Percentiles rank a stretch among this genome's conserved stretches.
Evolutionary conservation across 1,284 basidiomycete species (phyloP).

Genomic region (Inonotus hispidus): DNA sequence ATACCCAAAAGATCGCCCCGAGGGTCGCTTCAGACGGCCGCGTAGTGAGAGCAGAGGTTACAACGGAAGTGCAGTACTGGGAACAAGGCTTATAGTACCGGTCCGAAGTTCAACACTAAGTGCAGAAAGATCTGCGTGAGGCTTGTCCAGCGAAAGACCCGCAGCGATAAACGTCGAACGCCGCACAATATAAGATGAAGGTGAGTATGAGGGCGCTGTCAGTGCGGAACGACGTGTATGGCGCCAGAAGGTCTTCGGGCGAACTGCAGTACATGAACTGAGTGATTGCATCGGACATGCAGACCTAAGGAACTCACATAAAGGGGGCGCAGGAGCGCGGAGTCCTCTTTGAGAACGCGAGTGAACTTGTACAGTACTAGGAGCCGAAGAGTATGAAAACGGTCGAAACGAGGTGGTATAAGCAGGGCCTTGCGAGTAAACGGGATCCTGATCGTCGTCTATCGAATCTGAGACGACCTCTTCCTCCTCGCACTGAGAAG

Average conservation of each 20-base stretch:
- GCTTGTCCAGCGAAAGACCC: slow-evolving; percentile 55
- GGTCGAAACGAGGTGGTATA: slow-evolving; percentile 26
- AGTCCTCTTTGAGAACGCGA: slow-evolving; percentile 38
- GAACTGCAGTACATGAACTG: slow-evolving; percentile 32
- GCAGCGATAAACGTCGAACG: slow-evolving; percentile 70
- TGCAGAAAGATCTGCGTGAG: slow-evolving; percentile 59
- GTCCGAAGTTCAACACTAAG: slow-evolving; percentile 53
- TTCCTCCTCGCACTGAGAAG: neutral
- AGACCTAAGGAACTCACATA: slow-evolving; percentile 42
- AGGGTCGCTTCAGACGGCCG: neutral
- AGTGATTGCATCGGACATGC: neutral
- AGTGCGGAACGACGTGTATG: slow-evolving; percentile 61
- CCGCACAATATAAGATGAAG: slow-evolving; percentile 60
- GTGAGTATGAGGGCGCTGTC: slow-evolving; percentile 59
- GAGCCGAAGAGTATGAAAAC: slow-evolving; percentile 16
- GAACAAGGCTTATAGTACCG: slow-evolving; percentile 37
- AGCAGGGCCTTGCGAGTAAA: slow-evolving; percentile 24
- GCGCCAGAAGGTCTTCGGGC: slow-evolving; percentile 71
- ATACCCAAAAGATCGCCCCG: neutral
- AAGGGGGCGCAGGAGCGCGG: slow-evolving; percentile 51
- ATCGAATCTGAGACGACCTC: slow-evolving; percentile 5
- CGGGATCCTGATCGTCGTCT: slow-evolving; percentile 18
- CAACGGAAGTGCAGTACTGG: slow-evolving; percentile 29
- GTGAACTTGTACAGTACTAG: neutral
- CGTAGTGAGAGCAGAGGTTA: neutral